Conservation (phyloP, 306 rosid genomes). For the Oemleria cerasiformis region DNA sequence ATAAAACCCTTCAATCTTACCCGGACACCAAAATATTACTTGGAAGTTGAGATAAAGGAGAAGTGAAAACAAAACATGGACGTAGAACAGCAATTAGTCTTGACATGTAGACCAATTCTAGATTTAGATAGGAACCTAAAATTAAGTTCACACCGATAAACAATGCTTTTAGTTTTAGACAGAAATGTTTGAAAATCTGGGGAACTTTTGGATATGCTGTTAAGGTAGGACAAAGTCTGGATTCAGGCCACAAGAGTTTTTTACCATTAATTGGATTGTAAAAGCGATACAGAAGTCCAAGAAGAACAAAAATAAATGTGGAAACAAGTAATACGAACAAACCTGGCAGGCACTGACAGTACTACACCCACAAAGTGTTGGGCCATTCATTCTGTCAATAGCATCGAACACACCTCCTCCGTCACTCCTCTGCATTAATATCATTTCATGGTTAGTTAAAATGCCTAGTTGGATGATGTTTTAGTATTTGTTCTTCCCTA, state of each 20-base stretch:
- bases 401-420: constrained; percentile 91
- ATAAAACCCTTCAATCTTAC: neutral
- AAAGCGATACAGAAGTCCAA: constrained; percentile 15
- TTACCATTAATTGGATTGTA: constrained; percentile 8
- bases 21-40: neutral
- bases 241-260: constrained; percentile 13
- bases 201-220: neutral
- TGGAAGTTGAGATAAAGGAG: neutral
- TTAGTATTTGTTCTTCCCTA: neutral
- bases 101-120: constrained; percentile 21
- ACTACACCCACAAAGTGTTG: constrained; percentile 69
- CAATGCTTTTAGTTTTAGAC: constrained; percentile 2
- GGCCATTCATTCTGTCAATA: constrained; percentile 79
- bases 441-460: constrained; percentile 16
- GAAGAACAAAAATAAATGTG: constrained; percentile 20
- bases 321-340: constrained; percentile 32
- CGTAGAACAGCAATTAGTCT: neutral
- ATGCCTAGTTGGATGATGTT: constrained; percentile 22
- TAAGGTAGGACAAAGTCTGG: neutral
- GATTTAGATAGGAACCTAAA: constrained; percentile 14
- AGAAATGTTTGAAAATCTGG: neutral
- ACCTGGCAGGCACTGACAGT: constrained; percentile 88
- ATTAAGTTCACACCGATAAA: constrained; percentile 7
- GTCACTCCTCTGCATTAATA: constrained; percentile 80
- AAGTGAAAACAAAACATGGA: neutral